Evolutionary conservation across 2,329 filamentous ascomycete genomes (phyloP), one percentile per base, ranked within the genome.

Genomic region (Microdochium trichocladiopsis): DNA sequence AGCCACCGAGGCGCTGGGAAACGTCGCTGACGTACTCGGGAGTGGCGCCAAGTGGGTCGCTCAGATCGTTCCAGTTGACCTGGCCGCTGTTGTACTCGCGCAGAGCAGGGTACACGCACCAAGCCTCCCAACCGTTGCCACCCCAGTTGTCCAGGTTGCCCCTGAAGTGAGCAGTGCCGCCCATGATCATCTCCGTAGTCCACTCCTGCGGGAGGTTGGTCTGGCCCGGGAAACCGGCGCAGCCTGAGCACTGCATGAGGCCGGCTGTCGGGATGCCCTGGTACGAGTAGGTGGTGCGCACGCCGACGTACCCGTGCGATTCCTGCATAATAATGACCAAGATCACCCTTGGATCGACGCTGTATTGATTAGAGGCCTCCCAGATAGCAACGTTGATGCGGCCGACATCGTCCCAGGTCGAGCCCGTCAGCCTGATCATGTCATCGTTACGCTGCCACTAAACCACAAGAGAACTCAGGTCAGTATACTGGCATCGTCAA

Each of bases 301-400:
- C 68, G 12, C 66, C 68, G 25, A 72, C 68, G 53, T 70, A 63
- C 25, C 69, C 70, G 50, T 61, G 63, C 55, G 63, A 69, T 60
- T 72, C 70, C 59, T 72, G 67, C 67, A 72, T 72, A 55, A 72
- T 70, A 55, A 72, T 69, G 50, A 58, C 62, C 49, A 72, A 62
- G 55, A 72, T 67, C 47, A 71, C 63, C n/a, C 68, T 57, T 52
- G 60, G 55, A 51, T 69, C 43, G 41, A 47, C 24, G 11, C 12
- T 22, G 28, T 16, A 23, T 18, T 25, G 18, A 11, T 25, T 47
- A 21, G 21, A 4, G 21, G 5, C 18, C 8, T 4, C 8, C 43
- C 14, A 10, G 43, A 47, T 47, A 16, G 43, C 36, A 2, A 31
- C 21, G 22, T 18, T 33, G 23, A 51, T 25, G 23, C 28, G 24